Evolutionary conservation across 345 rosid genomes (phyloP).

Genomic region (Angophora floribunda): DNA sequence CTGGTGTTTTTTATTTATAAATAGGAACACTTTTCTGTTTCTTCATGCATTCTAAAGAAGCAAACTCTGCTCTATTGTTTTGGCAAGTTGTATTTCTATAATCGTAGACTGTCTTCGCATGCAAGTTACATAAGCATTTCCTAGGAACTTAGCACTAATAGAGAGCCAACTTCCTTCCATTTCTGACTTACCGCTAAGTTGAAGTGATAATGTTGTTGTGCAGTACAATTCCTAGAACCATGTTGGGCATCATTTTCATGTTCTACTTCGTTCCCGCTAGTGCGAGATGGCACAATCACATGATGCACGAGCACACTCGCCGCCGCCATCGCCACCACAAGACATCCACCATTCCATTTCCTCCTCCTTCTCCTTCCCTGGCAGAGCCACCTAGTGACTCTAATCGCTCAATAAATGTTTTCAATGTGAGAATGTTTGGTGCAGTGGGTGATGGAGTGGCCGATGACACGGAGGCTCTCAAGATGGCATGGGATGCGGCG

Average conservation of each 20-base stretch:
- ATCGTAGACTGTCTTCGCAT: neutral
- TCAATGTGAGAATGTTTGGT: slow-evolving; percentile 54
- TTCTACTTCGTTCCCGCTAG: neutral
- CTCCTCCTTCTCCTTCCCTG: neutral
- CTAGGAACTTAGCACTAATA: neutral
- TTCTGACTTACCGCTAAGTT: neutral
- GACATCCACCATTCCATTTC: neutral
- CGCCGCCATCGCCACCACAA: neutral
- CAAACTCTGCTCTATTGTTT: neutral
- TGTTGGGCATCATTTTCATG: neutral
- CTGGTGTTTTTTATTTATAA: neutral
- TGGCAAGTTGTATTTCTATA: neutral
- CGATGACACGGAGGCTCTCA: slow-evolving; percentile 70
- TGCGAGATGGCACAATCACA: neutral
- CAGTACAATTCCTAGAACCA: neutral
- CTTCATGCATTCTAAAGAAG: neutral
- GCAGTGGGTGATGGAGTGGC: slow-evolving; percentile 68
- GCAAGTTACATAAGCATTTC: neutral
- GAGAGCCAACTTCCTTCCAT: neutral
- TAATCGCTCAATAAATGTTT: slow-evolving; percentile 7
- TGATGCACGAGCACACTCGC: neutral
- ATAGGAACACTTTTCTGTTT: neutral
- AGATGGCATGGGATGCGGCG: slow-evolving; percentile 74
- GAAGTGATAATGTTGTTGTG: neutral
- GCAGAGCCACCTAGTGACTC: neutral